These are phyloP conservation scores for Podila verticillata DNA, from an alignment of 192 early-diverging fungal genomes.

Conservation along the genomic window DNA sequence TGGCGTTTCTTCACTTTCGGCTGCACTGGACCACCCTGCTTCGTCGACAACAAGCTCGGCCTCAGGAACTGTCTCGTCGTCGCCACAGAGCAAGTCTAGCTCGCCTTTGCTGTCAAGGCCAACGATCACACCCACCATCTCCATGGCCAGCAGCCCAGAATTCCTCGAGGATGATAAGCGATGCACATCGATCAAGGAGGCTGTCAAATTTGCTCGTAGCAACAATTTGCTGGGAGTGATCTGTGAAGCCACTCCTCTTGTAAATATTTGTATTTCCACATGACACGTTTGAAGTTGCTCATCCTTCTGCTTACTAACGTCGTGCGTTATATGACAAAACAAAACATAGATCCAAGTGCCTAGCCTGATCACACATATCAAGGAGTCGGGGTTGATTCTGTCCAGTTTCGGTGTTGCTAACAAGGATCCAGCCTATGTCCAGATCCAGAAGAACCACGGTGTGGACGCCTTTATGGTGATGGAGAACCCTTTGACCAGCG, in stretches of 20 bases:
- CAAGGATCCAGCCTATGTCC: conserved; percentile 64
- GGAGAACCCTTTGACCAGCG: conserved; percentile 1
- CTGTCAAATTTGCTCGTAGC: conserved; percentile 91
- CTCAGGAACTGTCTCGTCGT: not conserved
- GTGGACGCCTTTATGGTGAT: conserved; percentile 90
- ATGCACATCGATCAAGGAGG: conserved; percentile 87
- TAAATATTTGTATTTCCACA: conserved; percentile 44
- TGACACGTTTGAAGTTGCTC: too few species aligned
- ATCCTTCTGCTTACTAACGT: too few species aligned
- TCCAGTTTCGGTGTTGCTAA: conserved; percentile 91
- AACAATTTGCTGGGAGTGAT: conserved; percentile 95
- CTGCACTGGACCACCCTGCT: conserved; percentile 39
- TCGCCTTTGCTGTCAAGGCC: conserved; percentile 29
- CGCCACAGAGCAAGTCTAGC: conserved; percentile 1
- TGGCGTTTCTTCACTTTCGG: conserved; percentile 14
- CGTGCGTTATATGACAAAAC: not conserved
- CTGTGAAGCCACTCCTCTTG: conserved; percentile 89
- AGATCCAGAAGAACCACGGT: conserved; percentile 82
- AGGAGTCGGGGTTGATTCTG: conserved; percentile 91
- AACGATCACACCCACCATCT: not conserved
- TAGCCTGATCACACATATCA: conserved; percentile 88
- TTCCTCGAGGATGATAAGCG: conserved; percentile 57
- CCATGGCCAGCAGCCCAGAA: conserved; percentile 17
- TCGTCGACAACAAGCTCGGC: conserved; percentile 25
- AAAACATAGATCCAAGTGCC: conserved; percentile 87